Percentiles rank a stretch among this genome's conserved stretches.
Conservation (phyloP, 805 yeast genomes). For the Cyberlindnera subsufficiens region DNA sequence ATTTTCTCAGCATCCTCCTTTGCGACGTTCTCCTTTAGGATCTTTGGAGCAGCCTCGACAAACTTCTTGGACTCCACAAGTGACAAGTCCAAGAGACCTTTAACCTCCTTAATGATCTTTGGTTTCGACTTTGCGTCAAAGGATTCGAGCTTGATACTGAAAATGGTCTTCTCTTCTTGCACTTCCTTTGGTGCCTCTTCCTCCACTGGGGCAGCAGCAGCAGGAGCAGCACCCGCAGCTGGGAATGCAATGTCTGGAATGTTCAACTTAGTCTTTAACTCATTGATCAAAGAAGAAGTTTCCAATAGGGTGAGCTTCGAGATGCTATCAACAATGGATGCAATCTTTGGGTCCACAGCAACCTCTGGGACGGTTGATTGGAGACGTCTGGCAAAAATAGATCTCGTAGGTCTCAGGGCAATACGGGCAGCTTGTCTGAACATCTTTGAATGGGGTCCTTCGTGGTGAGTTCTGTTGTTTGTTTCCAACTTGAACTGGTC, state of each 20-base stretch:
- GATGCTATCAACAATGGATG: conserved; percentile 83
- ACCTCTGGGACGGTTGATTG: conserved; percentile 35
- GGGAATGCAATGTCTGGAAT: conserved; percentile 92
- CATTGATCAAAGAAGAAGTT: conserved; percentile 81
- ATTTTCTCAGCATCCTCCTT: conserved; percentile 98
- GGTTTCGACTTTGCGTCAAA: conserved; percentile 95
- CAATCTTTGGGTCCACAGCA: conserved; percentile 80
- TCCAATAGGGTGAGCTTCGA: conserved; percentile 87
- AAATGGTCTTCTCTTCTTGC: conserved; percentile 87
- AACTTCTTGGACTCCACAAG: conserved; percentile 96
- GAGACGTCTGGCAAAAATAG: conserved; percentile 23
- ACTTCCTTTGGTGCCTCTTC: conserved; percentile 76
- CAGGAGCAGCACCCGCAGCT: conserved; percentile 55
- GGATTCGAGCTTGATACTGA: conserved; percentile 84
- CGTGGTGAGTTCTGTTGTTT: too few species aligned
- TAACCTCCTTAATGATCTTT: conserved; percentile 95
- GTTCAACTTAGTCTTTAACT: conserved; percentile 75
- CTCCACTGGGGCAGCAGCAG: conserved; percentile 60
- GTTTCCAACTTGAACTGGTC: too few species aligned
- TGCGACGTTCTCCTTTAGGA: conserved; percentile 89
- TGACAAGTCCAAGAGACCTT: conserved; percentile 82
- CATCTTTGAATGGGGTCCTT: conserved; percentile 4
- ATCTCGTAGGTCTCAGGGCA: conserved; percentile 16
- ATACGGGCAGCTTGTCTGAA: conserved; percentile 16
- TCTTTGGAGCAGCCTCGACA: conserved; percentile 96